phyloP scores from a whole-genome alignment of 495 filamentous ascomycete species.

The Neurospora africana region DNA sequence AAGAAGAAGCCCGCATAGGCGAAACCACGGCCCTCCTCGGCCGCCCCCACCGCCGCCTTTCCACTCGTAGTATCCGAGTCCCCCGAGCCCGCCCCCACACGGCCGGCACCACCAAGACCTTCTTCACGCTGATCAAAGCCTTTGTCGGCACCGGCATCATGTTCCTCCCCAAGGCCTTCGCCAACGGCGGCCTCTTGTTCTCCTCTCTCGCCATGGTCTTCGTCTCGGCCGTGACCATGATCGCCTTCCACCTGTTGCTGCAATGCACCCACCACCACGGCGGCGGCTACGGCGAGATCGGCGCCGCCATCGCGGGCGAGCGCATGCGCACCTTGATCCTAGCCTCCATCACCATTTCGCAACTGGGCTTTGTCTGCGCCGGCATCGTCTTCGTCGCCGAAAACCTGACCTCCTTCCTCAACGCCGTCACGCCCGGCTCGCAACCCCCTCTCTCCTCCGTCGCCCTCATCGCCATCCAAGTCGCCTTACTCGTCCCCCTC shows the following conservation, averaged over 20 bases:
- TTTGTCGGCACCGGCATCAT: conserved; percentile 59
- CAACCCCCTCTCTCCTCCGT: conserved; percentile 28
- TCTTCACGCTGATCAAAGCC: conserved; percentile 58
- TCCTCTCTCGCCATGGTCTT: conserved; percentile 47
- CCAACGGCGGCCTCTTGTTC: conserved; percentile 58
- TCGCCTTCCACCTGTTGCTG: conserved; percentile 56
- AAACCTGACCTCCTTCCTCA: conserved; percentile 47
- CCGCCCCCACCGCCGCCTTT: conserved; percentile 7
- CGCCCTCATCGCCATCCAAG: conserved; percentile 44
- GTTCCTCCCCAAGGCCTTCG: conserved; percentile 59
- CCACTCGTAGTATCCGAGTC: not conserved
- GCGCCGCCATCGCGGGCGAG: conserved; percentile 41
- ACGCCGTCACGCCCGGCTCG: conserved; percentile 35
- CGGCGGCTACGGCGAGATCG: conserved; percentile 55
- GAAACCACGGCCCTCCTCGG: conserved; percentile 47
- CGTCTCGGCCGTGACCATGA: conserved; percentile 43
- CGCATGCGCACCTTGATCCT: conserved; percentile 44
- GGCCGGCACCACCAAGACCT: conserved; percentile 50
- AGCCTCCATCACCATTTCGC: conserved; percentile 50
- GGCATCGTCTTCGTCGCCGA: conserved; percentile 58
- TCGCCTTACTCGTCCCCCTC: conserved; percentile 46
- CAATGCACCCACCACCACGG: conserved; percentile 41
- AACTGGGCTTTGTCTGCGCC: conserved; percentile 57
- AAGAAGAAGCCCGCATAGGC: conserved; percentile 21
- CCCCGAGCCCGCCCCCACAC: conserved; percentile 14